phyloP scores from a whole-genome alignment of 2,329 filamentous ascomycete species.

The Diplodia sapinea region DNA sequence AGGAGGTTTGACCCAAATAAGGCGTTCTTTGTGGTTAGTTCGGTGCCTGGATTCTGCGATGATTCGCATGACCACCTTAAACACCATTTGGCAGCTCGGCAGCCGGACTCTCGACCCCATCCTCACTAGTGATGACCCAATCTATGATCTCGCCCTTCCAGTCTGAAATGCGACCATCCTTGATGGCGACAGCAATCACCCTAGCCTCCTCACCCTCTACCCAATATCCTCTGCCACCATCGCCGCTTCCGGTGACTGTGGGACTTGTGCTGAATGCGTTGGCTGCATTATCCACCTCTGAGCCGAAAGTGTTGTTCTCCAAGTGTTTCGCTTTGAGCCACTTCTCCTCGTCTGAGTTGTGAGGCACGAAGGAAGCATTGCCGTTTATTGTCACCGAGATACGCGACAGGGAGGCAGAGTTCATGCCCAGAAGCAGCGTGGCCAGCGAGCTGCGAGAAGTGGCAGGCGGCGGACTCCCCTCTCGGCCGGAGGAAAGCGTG shows the following conservation, averaged over 20 bases:
- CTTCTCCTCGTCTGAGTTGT: conserved; percentile 78
- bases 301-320: conserved; percentile 87
- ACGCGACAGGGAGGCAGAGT: conserved; percentile 82
- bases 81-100: conserved; percentile 19
- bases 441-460: conserved; percentile 73
- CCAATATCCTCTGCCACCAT: conserved; percentile 66
- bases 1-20: not conserved
- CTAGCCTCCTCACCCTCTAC: conserved; percentile 82
- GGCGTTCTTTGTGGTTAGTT: not conserved
- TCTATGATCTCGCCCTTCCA: conserved; percentile 95
- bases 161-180: conserved; percentile 85
- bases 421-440: conserved; percentile 84
- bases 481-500: conserved; percentile 63
- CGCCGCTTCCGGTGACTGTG: conserved; percentile 49
- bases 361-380: conserved; percentile 73
- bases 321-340: conserved; percentile 85
- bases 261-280: conserved; percentile 41
- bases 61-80: not conserved
- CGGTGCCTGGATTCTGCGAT: not conserved
- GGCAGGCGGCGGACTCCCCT: conserved; percentile 66
- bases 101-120: conserved; percentile 8
- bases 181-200: conserved; percentile 84
- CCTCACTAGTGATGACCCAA: conserved; percentile 57
- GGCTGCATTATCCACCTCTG: conserved; percentile 41
- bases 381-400: conserved; percentile 96